Evolutionary conservation across 2,329 filamentous ascomycete species (phyloP).

Genomic region (Colletotrichum lentis): DNA sequence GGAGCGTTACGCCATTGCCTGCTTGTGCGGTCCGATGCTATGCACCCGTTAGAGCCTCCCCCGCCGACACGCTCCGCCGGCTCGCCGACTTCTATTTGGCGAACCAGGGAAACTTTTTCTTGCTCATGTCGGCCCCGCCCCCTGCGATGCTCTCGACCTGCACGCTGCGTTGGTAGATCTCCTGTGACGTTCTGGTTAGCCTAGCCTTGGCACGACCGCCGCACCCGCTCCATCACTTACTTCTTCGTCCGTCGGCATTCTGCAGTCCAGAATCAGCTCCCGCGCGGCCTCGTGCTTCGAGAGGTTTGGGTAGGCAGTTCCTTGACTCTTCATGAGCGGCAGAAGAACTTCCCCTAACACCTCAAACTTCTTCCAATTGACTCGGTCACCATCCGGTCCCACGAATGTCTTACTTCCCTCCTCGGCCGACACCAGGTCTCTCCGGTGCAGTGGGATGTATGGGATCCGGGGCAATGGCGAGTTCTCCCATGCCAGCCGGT

Average conservation of each 20-base stretch:
- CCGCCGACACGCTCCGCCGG: slow-evolving; percentile 16
- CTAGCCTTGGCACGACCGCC: background rate
- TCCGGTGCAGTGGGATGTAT: slow-evolving; percentile 87
- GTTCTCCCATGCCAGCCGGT: slow-evolving; percentile 97
- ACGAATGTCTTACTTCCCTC: slow-evolving; percentile 92
- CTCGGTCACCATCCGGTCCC: slow-evolving; percentile 73
- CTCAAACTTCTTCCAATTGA: slow-evolving; percentile 99
- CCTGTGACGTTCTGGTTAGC: slow-evolving; percentile 53
- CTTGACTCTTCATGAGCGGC: slow-evolving; percentile 90
- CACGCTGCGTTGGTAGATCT: slow-evolving; percentile 70
- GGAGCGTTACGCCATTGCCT: slow-evolving; percentile 18
- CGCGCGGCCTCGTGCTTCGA: slow-evolving; percentile 73
- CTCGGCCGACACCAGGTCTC: slow-evolving; percentile 90
- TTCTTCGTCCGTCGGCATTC: slow-evolving; percentile 86
- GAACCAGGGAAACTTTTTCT: slow-evolving; percentile 75
- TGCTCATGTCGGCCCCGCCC: slow-evolving; percentile 57
- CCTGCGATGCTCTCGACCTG: slow-evolving; percentile 63
- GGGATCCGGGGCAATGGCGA: slow-evolving; percentile 89
- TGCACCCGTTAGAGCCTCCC: slow-evolving; percentile 10
- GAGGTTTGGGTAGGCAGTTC: slow-evolving; percentile 79
- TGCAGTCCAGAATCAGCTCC: slow-evolving; percentile 81
- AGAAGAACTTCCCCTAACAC: slow-evolving; percentile 92
- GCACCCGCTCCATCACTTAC: slow-evolving; percentile 60
- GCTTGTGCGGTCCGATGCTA: slow-evolving; percentile 7
- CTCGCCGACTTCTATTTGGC: slow-evolving; percentile 53